These are phyloP conservation scores for Bacterosira constricta DNA, from an alignment of 108 stramenopile genomes.

Conservation along the genomic window DNA sequence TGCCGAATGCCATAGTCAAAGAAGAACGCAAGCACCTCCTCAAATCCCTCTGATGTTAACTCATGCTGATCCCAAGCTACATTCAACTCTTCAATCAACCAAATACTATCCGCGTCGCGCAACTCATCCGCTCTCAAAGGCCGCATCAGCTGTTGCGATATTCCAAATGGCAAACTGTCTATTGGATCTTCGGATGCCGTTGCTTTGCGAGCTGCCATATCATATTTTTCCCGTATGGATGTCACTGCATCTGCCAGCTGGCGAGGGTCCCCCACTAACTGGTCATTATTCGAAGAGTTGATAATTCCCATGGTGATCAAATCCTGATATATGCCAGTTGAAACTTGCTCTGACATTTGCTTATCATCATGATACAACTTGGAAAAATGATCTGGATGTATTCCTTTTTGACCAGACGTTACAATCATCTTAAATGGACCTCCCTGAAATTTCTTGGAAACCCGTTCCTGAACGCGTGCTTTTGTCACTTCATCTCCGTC, in stretches of 20 bases:
- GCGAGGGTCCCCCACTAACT: background rate
- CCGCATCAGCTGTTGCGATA: constrained; percentile 18
- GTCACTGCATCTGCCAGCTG: background rate
- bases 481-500: constrained; percentile 28
- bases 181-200: background rate
- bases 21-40: constrained; percentile 29
- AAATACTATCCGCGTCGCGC: constrained; percentile 37
- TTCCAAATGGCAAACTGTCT: constrained; percentile 17
- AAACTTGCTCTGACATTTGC: constrained; percentile 11
- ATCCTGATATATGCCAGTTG: constrained; percentile 3
- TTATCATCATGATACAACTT: constrained; percentile 1
- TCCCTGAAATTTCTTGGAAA: background rate
- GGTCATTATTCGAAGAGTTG: background rate
- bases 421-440: constrained; percentile 4
- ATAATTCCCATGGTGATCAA: background rate
- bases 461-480: background rate
- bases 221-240: constrained; percentile 1
- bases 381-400: constrained; percentile 1
- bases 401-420: constrained; percentile 16
- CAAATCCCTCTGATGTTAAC: constrained; percentile 45
- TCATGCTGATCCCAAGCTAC: constrained; percentile 52
- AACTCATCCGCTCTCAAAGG: constrained; percentile 23
- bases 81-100: constrained; percentile 51
- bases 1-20: no score
- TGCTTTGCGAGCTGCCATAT: background rate